These are phyloP conservation scores for Moesziomyces antarcticus DNA, from an alignment of 1,284 basidiomycete species.

Conservation along the genomic window DNA sequence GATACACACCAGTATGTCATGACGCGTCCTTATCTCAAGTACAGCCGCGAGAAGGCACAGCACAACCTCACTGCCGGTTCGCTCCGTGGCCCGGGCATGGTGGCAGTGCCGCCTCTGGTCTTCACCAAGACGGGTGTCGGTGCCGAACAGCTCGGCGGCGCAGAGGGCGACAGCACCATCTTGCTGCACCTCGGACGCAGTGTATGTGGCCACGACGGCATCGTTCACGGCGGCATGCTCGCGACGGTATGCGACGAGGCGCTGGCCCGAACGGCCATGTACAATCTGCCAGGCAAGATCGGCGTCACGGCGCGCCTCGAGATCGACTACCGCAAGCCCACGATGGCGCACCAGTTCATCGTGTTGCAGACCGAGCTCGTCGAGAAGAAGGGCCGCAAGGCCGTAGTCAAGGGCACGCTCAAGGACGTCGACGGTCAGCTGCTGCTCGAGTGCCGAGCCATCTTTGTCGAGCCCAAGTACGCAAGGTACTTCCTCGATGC, in stretches of 20 bases:
- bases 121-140: slow-evolving; percentile 60
- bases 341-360: slow-evolving; percentile 69
- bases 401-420: slow-evolving; percentile 77
- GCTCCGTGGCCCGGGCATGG: slow-evolving; percentile 77
- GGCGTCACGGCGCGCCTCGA: slow-evolving; percentile 82
- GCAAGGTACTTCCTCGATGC: slow-evolving; percentile 76
- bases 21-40: slow-evolving; percentile 77
- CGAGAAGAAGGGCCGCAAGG: slow-evolving; percentile 80
- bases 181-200: slow-evolving; percentile 85
- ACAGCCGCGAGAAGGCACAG: slow-evolving; percentile 77
- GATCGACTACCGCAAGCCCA: slow-evolving; percentile 67
- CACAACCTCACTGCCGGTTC: slow-evolving; percentile 87
- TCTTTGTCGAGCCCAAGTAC: slow-evolving; percentile 86
- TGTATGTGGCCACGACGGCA: slow-evolving; percentile 89
- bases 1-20: slow-evolving; percentile 51
- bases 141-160: slow-evolving; percentile 52
- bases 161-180: slow-evolving; percentile 66
- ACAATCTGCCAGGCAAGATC: slow-evolving; percentile 80
- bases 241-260: slow-evolving; percentile 90
- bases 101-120: slow-evolving; percentile 57
- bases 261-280: slow-evolving; percentile 77
- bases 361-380: slow-evolving; percentile 76
- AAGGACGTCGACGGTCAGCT: slow-evolving; percentile 82
- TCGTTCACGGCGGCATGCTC: slow-evolving; percentile 90
- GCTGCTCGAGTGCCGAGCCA: slow-evolving; percentile 80